Conservation (phyloP, 2,329 filamentous ascomycete genomes). For the Aspergillus sclerotialis region DNA sequence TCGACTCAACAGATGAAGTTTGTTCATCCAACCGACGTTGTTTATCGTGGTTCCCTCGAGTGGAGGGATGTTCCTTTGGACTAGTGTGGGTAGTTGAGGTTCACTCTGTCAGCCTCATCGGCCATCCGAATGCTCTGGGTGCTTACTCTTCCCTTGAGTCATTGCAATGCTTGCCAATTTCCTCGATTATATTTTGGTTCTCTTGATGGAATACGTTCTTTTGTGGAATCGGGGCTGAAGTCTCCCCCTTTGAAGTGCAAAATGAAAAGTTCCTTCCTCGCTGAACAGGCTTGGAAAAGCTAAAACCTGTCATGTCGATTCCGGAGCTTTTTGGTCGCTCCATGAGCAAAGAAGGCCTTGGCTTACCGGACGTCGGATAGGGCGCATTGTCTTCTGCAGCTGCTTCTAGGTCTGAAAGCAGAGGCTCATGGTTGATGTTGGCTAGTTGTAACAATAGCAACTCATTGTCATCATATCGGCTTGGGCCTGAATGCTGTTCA, state of each 20-base stretch:
- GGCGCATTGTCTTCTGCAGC: constrained; percentile 9
- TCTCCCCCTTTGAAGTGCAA: constrained; percentile 8
- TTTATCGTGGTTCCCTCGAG: no score
- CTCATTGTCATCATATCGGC: constrained; percentile 12
- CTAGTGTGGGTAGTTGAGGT: no score
- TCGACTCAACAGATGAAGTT: no score
- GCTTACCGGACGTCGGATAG: constrained; percentile 2
- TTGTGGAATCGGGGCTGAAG: neutral
- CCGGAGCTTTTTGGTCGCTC: constrained; percentile 24
- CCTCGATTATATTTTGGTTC: neutral
- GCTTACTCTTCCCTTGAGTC: no score
- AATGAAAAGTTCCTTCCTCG: constrained; percentile 18
- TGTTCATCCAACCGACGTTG: no score
- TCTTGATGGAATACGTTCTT: neutral
- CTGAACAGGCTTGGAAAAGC: constrained; percentile 25
- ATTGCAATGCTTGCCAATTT: no score
- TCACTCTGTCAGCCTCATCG: no score
- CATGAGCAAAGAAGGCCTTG: no score
- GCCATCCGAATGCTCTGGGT: no score
- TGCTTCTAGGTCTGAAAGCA: constrained; percentile 10
- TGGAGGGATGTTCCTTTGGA: no score
- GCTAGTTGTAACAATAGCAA: constrained; percentile 13
- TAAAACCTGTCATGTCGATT: constrained; percentile 22
- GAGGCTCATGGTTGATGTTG: constrained; percentile 7
- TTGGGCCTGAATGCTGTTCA: neutral